phyloP scores from a whole-genome alignment of 805 yeast species.

The Ogataea paraovalis region DNA sequence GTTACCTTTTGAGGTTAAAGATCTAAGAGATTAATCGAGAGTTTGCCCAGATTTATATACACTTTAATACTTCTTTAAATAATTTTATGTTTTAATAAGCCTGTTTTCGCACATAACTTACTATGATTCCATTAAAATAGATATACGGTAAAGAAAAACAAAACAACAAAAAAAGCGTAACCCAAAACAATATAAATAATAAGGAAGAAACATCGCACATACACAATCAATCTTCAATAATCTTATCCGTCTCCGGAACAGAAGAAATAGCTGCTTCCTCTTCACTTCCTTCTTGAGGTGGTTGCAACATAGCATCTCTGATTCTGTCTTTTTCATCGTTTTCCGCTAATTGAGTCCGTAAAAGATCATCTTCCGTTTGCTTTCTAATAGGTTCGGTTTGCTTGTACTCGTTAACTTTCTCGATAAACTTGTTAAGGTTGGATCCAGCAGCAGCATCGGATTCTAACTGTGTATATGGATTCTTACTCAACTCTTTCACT shows the following conservation, averaged over 20 bases:
- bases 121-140: background rate
- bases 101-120: slow-evolving; percentile 1
- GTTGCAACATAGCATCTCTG: slow-evolving; percentile 25
- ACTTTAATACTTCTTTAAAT: background rate
- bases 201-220: background rate
- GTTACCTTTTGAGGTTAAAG: slow-evolving; percentile 46
- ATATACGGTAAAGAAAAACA: background rate
- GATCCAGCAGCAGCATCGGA: slow-evolving; percentile 89
- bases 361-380: slow-evolving; percentile 36
- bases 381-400: slow-evolving; percentile 44
- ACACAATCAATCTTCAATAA: background rate
- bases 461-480: slow-evolving; percentile 85
- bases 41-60: background rate
- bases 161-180: background rate
- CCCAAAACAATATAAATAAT: background rate
- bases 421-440: slow-evolving; percentile 62
- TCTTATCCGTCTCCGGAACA: background rate
- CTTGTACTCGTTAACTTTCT: slow-evolving; percentile 56
- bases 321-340: slow-evolving; percentile 31
- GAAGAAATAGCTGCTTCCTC: slow-evolving; percentile 4
- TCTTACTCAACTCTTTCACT: slow-evolving; percentile 65
- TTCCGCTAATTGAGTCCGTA: slow-evolving; percentile 26
- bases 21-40: slow-evolving; percentile 34
- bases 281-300: slow-evolving; percentile 17
- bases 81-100: background rate